Percentiles rank a stretch among this genome's conserved stretches.
Conservation (phyloP, 257 asterid species). For the Plantago ovata region DNA sequence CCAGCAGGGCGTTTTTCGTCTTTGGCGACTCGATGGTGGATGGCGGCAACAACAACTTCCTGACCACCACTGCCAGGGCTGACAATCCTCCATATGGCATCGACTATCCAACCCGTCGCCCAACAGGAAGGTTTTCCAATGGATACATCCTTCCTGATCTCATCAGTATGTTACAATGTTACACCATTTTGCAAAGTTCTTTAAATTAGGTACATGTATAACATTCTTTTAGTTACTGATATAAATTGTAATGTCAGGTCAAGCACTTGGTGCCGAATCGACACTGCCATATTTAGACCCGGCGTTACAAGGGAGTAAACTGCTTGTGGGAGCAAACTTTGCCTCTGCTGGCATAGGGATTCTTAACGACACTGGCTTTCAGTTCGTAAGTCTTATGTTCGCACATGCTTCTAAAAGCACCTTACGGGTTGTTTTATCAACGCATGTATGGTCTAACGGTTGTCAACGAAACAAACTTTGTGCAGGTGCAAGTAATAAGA, state of each 20-base stretch:
- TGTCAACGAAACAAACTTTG: no score
- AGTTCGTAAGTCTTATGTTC: conserved; percentile 52
- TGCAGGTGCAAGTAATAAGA: conserved; percentile 72
- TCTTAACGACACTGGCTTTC: conserved; percentile 88
- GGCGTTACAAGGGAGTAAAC: conserved; percentile 36
- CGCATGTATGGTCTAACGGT: no score
- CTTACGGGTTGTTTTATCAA: no score
- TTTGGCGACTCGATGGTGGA: conserved; percentile 91
- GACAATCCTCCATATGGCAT: conserved; percentile 86
- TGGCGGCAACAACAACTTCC: conserved; percentile 81
- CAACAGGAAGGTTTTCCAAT: conserved; percentile 90
- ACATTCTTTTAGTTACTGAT: not conserved
- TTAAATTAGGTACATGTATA: not conserved
- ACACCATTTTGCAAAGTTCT: no score
- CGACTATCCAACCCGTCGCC: conserved; percentile 66
- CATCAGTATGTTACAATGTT: conserved; percentile 38
- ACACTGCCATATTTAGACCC: conserved; percentile 76
- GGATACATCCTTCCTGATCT: conserved; percentile 87
- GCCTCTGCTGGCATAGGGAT: conserved; percentile 96
- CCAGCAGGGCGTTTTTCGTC: conserved; percentile 56
- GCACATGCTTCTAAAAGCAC: no score
- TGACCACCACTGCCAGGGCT: conserved; percentile 70
- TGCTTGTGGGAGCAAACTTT: conserved; percentile 85
- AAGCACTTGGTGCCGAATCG: conserved; percentile 55
- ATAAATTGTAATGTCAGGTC: conserved; percentile 33